Conservation (phyloP, 371 early-diverging fungal genomes). For the Dichotomocladium elegans region DNA sequence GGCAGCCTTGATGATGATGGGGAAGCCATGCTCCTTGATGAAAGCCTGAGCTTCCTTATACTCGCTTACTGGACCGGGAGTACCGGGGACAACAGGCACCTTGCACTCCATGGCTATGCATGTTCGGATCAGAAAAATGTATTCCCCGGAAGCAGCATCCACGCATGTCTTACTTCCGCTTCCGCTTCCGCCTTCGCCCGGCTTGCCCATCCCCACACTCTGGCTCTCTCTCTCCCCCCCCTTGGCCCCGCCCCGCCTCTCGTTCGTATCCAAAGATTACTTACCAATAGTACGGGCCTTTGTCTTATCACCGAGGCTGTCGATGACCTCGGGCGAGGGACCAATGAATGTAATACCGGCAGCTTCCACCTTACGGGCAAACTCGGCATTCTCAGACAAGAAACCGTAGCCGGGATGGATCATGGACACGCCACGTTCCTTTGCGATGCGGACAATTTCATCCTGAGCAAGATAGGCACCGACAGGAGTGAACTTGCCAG, state of each 20-base stretch:
- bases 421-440: constrained; percentile 73
- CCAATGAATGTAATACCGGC: constrained; percentile 93
- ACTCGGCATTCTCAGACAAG: constrained; percentile 86
- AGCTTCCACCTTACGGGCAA: constrained; percentile 84
- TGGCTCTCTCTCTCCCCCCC: too few species aligned
- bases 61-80: constrained; percentile 79
- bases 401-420: constrained; percentile 94
- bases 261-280: too few species aligned
- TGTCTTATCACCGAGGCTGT: constrained; percentile 92
- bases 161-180: constrained; percentile 17
- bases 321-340: constrained; percentile 83
- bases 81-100: constrained; percentile 85
- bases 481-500: constrained; percentile 84
- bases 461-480: constrained; percentile 93
- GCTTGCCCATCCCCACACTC: too few species aligned
- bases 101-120: constrained; percentile 68
- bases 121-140: not conserved
- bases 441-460: constrained; percentile 86
- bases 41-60: constrained; percentile 69
- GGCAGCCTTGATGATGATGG: constrained; percentile 96
- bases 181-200: too few species aligned
- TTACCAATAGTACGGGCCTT: constrained; percentile 81
- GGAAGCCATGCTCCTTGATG: constrained; percentile 80
- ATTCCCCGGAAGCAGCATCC: too few species aligned
- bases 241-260: too few species aligned